A percentile compares a stretch with the other conserved stretches of the same genome.
phyloP scores from a whole-genome alignment of 2,329 filamentous ascomycete species.

The Biscogniauxia marginata region DNA sequence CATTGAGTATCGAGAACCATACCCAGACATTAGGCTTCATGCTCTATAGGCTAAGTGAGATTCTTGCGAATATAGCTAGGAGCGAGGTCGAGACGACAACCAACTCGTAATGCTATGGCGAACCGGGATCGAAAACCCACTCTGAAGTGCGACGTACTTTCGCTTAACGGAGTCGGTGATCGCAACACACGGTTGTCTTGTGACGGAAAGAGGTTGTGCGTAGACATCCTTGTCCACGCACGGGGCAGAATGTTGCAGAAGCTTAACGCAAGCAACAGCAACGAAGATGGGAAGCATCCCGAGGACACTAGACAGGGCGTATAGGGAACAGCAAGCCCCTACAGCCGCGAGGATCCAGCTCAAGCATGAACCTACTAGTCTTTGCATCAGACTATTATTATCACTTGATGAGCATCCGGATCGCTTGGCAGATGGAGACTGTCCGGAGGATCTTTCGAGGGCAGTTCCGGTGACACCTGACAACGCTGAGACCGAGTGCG shows the following conservation, averaged over 20 bases:
- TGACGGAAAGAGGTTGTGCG: slow-evolving; percentile 11
- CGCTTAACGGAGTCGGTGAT: slow-evolving; percentile 6
- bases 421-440: not conserved
- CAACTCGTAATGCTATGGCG: not conserved
- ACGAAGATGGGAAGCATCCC: not conserved
- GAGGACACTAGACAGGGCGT: not conserved
- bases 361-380: not conserved
- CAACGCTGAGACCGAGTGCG: not conserved
- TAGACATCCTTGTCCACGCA: slow-evolving; percentile 4
- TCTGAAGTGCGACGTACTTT: not conserved
- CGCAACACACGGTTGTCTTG: not conserved
- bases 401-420: too few relatives aligned
- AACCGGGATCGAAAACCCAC: not conserved
- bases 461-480: not conserved
- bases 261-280: not conserved
- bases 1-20: too few relatives aligned
- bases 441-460: not conserved
- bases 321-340: not conserved
- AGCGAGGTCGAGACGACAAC: too few relatives aligned
- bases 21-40: too few relatives aligned
- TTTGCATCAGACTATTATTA: not conserved
- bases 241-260: slow-evolving; percentile 2
- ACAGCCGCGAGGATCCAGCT: not conserved
- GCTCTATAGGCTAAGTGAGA: too few relatives aligned
- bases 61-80: too few relatives aligned